Evolutionary conservation across 2,329 filamentous ascomycete genomes (phyloP).

Genomic region (Xylariaceae sp.): DNA sequence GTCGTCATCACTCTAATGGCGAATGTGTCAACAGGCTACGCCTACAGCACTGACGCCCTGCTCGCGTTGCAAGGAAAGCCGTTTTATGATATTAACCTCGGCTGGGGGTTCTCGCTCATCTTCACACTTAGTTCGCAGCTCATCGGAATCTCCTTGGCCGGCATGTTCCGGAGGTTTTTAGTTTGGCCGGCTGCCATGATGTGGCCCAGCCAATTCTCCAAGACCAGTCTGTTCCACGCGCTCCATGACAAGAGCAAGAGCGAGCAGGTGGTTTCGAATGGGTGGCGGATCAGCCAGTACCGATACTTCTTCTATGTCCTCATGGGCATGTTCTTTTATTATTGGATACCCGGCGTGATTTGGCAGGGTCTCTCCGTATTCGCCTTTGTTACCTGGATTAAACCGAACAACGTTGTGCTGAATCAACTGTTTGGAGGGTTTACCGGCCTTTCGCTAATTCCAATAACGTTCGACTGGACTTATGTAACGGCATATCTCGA

Average conservation of each 20-base stretch:
- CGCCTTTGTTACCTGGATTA: slow-evolving; percentile 44
- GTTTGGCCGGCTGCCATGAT: slow-evolving; percentile 43
- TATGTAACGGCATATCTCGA: slow-evolving; percentile 34
- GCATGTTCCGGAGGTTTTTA: slow-evolving; percentile 44
- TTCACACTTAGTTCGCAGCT: slow-evolving; percentile 46
- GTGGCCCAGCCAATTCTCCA: slow-evolving; percentile 45
- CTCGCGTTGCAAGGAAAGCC: slow-evolving; percentile 38
- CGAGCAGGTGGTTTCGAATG: slow-evolving; percentile 37
- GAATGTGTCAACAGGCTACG: slow-evolving; percentile 36
- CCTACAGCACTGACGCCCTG: slow-evolving; percentile 37
- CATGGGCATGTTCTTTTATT: slow-evolving; percentile 42
- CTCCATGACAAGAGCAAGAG: slow-evolving; percentile 39
- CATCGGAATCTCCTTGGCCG: slow-evolving; percentile 49
- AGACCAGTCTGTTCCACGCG: slow-evolving; percentile 42
- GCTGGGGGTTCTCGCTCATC: slow-evolving; percentile 45
- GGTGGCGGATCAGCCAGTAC: slow-evolving; percentile 42
- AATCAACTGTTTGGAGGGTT: slow-evolving; percentile 47
- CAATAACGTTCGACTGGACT: slow-evolving; percentile 42
- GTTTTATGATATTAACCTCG: slow-evolving; percentile 38
- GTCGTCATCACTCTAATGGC: slow-evolving; percentile 41
- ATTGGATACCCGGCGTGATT: slow-evolving; percentile 48
- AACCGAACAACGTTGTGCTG: slow-evolving; percentile 40
- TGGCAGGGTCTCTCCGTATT: slow-evolving; percentile 45
- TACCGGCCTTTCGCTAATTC: slow-evolving; percentile 38
- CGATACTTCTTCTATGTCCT: slow-evolving; percentile 42